phyloP scores from a whole-genome alignment of 768 basidiomycete genomes.

The Suillus hirtellus region DNA sequence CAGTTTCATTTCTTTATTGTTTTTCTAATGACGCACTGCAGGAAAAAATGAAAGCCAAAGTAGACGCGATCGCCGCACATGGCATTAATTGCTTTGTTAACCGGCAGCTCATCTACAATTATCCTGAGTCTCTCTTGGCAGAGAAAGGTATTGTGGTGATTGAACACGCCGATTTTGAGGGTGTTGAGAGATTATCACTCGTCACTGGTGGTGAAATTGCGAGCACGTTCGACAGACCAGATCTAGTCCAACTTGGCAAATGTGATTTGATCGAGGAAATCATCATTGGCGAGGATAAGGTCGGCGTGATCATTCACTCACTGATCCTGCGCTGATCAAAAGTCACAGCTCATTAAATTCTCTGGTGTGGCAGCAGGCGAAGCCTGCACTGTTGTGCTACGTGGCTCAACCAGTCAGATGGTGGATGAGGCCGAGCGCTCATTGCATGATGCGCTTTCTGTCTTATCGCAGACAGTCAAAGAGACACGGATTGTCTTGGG shows the following conservation, averaged over 20 bases:
- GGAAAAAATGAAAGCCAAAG: conserved; percentile 99
- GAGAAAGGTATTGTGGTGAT: conserved; percentile 96
- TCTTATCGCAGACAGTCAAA: conserved; percentile 96
- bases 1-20: conserved; percentile 1
- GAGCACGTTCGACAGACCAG: conserved; percentile 90
- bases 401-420: conserved; percentile 98
- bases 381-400: conserved; percentile 96
- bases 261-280: conserved; percentile 98
- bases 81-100: conserved; percentile 98
- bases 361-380: conserved; percentile 97
- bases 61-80: conserved; percentile 89
- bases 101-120: conserved; percentile 98
- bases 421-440: conserved; percentile 98
- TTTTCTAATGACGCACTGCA: conserved; percentile 29
- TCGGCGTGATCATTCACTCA: conserved; percentile 30
- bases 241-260: conserved; percentile 86
- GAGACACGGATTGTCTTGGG: conserved; percentile 94
- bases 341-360: conserved; percentile 92
- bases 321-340: conserved; percentile 7
- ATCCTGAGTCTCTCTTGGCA: conserved; percentile 92
- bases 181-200: conserved; percentile 91
- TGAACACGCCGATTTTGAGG: conserved; percentile 99
- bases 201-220: conserved; percentile 99
- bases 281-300: conserved; percentile 99
- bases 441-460: conserved; percentile 94